These are phyloP conservation scores for Haplosporangium sp. DNA, from an alignment of 371 early-diverging fungal genomes.

Conservation along the genomic window DNA sequence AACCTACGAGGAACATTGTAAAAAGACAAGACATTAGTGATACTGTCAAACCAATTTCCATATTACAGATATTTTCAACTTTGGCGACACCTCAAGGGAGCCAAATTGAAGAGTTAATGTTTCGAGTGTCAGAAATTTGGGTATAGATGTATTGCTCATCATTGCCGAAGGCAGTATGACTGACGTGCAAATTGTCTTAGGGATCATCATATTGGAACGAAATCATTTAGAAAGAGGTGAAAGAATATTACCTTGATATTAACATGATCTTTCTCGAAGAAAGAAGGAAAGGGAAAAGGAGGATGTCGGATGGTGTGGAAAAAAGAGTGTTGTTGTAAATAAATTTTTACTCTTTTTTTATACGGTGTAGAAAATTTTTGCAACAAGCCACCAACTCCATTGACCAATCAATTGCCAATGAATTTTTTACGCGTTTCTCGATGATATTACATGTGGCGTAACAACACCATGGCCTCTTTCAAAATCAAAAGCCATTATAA, in stretches of 20 bases:
- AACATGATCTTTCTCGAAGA: background rate
- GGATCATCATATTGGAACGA: constrained; percentile 44
- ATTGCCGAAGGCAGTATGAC: constrained; percentile 45
- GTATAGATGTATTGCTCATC: constrained; percentile 53
- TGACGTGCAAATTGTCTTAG: constrained; percentile 58
- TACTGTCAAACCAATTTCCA: background rate
- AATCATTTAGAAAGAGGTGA: background rate
- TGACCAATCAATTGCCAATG: background rate
- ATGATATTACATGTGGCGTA: constrained; percentile 6
- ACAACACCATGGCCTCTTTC: constrained; percentile 62
- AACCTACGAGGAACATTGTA: background rate
- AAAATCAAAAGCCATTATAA: constrained; percentile 67
- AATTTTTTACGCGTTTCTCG: background rate
- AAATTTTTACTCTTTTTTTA: background rate
- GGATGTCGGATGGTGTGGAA: background rate
- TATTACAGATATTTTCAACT: too few species aligned
- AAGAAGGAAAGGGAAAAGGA: background rate
- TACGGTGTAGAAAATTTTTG: background rate
- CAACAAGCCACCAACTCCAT: background rate
- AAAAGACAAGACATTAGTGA: background rate
- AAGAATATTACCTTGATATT: constrained; percentile 4
- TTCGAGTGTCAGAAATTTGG: constrained; percentile 55
- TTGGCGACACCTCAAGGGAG: background rate
- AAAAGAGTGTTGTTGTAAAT: background rate
- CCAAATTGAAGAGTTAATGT: background rate